Conservation (phyloP, 1,284 basidiomycete species). For the Cryptococcus sp. region DNA sequence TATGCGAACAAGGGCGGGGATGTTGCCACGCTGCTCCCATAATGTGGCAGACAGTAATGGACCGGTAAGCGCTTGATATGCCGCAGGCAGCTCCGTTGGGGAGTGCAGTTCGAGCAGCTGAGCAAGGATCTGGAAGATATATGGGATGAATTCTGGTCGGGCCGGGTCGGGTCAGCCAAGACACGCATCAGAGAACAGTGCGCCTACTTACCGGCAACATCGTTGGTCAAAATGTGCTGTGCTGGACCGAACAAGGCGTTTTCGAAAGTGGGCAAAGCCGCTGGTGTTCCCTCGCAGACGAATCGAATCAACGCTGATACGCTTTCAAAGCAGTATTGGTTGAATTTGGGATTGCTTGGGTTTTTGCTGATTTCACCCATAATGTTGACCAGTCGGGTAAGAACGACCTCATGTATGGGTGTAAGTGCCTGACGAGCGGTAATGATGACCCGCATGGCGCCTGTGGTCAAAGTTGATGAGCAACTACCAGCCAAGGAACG, state of each 20-base stretch:
- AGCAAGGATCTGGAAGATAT: conserved; percentile 93
- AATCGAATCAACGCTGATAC: conserved; percentile 92
- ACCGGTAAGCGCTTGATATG: conserved; percentile 77
- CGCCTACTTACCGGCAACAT: conserved; percentile 75
- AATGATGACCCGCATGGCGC: conserved; percentile 89
- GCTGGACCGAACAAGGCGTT: conserved; percentile 81
- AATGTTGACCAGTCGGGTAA: conserved; percentile 76
- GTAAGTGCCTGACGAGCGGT: conserved; percentile 79
- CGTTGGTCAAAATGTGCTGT: conserved; percentile 82
- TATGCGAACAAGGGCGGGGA: conserved; percentile 88
- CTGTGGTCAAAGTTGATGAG: conserved; percentile 53
- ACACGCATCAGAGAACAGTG: too few relatives aligned
- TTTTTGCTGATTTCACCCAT: conserved; percentile 88
- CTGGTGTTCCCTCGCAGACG: conserved; percentile 68
- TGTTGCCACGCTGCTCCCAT: conserved; percentile 95
- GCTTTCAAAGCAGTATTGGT: conserved; percentile 96
- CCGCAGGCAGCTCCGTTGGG: conserved; percentile 62
- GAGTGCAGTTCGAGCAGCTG: conserved; percentile 90
- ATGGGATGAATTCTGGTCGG: conserved; percentile 86
- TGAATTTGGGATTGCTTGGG: conserved; percentile 95
- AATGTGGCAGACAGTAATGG: conserved; percentile 81
- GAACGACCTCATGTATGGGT: conserved; percentile 66
- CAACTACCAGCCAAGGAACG: background rate
- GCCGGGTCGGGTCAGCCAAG: background rate
- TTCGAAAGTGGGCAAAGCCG: conserved; percentile 76